Evolutionary conservation across 371 early-diverging fungal genomes (phyloP).

Genomic region (Mucor ambiguus): DNA sequence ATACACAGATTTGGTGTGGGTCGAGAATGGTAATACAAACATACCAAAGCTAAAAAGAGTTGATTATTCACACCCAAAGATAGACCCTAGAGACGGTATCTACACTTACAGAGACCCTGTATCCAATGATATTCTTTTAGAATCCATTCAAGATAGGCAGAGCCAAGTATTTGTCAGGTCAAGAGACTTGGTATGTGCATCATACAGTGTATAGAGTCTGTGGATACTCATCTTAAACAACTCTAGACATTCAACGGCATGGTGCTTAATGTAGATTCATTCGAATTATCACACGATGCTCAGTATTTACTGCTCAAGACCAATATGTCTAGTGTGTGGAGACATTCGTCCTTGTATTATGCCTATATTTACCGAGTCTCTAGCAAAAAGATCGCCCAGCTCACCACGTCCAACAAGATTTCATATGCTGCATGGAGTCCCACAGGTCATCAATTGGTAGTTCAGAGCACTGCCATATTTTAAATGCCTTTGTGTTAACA

Average conservation of each 20-base stretch:
- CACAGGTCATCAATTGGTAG: constrained; percentile 69
- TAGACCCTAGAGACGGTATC: constrained; percentile 48
- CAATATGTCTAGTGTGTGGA: constrained; percentile 74
- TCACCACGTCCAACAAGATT: constrained; percentile 56
- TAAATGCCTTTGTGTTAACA: background rate
- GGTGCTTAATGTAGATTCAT: constrained; percentile 44
- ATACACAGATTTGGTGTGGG: constrained; percentile 49
- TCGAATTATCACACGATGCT: constrained; percentile 76
- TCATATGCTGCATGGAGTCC: constrained; percentile 80
- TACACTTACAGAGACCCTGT: constrained; percentile 47
- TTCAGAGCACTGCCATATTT: background rate
- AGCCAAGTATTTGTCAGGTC: constrained; percentile 36
- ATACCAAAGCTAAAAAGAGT: background rate
- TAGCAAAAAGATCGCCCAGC: constrained; percentile 54
- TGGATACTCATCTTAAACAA: background rate
- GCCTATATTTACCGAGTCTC: constrained; percentile 75
- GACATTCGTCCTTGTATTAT: constrained; percentile 80
- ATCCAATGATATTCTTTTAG: constrained; percentile 49
- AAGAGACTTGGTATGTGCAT: constrained; percentile 35
- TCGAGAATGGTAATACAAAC: constrained; percentile 47
- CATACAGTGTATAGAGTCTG: background rate
- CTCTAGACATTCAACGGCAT: background rate
- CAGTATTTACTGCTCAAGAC: constrained; percentile 74
- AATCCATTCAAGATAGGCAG: constrained; percentile 37
- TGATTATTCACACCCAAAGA: background rate